phyloP scores from a whole-genome alignment of 331 rosid genomes.

The Ulmus americana region DNA sequence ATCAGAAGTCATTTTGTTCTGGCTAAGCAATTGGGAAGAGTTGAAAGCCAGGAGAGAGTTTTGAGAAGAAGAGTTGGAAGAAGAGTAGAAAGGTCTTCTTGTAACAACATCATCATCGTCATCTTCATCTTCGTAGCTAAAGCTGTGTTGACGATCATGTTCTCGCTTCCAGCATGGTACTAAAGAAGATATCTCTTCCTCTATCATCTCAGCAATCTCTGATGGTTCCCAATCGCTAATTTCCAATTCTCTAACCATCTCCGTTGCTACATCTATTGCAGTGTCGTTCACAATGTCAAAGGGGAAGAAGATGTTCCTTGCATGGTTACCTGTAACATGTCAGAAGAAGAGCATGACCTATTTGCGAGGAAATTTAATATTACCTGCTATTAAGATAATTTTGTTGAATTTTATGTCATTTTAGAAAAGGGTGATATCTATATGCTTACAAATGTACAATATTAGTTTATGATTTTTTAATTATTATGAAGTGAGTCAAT shows the following conservation, averaged over 20 bases:
- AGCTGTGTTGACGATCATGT: slow-evolving; percentile 48
- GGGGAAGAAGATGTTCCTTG: slow-evolving; percentile 60
- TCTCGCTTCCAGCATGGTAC: slow-evolving; percentile 49
- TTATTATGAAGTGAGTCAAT: too few species aligned
- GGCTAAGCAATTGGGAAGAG: slow-evolving; percentile 25
- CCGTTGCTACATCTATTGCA: slow-evolving; percentile 60
- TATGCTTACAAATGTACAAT: too few species aligned
- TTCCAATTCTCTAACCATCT: slow-evolving; percentile 87
- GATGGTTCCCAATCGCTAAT: slow-evolving; percentile 62
- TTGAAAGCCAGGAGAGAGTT: slow-evolving; percentile 37
- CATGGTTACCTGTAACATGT: slow-evolving; percentile 32
- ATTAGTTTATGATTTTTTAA: too few species aligned
- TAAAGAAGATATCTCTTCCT: slow-evolving; percentile 52
- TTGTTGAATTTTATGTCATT: too few species aligned
- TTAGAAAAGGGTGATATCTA: too few species aligned
- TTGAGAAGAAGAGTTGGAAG: slow-evolving; percentile 49
- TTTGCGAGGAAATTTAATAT: background rate
- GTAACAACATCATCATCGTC: slow-evolving; percentile 28
- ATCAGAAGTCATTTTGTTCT: slow-evolving; percentile 14
- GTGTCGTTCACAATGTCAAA: slow-evolving; percentile 69
- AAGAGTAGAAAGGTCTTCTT: slow-evolving; percentile 41
- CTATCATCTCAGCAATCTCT: slow-evolving; percentile 77
- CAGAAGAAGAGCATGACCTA: background rate
- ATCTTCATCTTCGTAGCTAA: slow-evolving; percentile 42
- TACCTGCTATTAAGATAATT: too few species aligned